Conservation (phyloP, 2,329 filamentous ascomycete genomes). For the Aspergillus oerlinghausenensis region DNA sequence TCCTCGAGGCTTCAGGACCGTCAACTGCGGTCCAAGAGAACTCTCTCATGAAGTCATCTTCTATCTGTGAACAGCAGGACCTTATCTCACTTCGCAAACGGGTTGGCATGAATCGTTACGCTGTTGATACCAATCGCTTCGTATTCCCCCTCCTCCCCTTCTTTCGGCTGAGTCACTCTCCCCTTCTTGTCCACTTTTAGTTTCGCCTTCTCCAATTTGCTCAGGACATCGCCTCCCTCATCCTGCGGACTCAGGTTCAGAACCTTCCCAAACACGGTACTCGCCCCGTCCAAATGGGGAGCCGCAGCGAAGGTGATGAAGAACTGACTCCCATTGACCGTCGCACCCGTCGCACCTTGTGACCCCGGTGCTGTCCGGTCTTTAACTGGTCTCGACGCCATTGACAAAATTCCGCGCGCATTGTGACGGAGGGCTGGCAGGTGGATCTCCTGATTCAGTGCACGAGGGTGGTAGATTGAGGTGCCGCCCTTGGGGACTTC, state of each 20-base stretch:
- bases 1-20: neutral
- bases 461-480: conserved; percentile 49
- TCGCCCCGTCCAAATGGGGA: conserved; percentile 62
- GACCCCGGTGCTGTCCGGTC: conserved; percentile 44
- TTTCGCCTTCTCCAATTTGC: conserved; percentile 55
- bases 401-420: conserved; percentile 53
- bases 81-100: conserved; percentile 50
- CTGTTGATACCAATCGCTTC: conserved; percentile 52
- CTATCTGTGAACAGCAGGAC: neutral
- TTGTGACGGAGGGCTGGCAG: conserved; percentile 55
- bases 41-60: neutral
- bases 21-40: neutral
- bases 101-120: conserved; percentile 62
- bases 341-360: conserved; percentile 33
- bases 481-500: conserved; percentile 52
- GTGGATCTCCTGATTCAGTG: conserved; percentile 60
- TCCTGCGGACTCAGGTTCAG: conserved; percentile 42
- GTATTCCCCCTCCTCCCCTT: conserved; percentile 34
- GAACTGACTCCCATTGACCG: conserved; percentile 57
- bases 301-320: conserved; percentile 60
- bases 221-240: conserved; percentile 41
- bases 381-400: conserved; percentile 52
- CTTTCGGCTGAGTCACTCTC: conserved; percentile 46
- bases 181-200: conserved; percentile 60
- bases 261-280: conserved; percentile 62